Evolutionary conservation across 2,329 filamentous ascomycete genomes (phyloP), one percentile per base, ranked within the genome.

Genomic region (Drechslerella dactyloides): DNA sequence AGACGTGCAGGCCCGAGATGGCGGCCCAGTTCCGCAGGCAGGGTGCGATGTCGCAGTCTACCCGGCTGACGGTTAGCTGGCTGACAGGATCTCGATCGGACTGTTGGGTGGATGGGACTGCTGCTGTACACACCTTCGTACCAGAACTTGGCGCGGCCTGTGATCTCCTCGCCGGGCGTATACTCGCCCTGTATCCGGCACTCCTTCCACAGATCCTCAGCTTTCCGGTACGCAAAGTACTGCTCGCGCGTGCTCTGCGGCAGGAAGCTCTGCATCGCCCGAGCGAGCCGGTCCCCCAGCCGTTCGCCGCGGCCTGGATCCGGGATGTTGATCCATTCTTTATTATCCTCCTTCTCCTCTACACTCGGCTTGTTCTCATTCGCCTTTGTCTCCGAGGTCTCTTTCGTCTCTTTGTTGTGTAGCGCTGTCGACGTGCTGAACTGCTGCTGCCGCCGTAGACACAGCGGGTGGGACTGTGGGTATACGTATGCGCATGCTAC

Each of bases 1-100:
- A 97, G 85, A 99, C 90, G 83, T 99, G 93, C 68, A 99, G 85
- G 84, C 96, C 96, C 37, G 93, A 94, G 50, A 97, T 89, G 80
- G 97, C 93, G 19, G 92, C 90, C 94, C 94, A 99, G 64, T 90
- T 93, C 78, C 89, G 93, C 80, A 99, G 99, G 0, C 92, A 97
- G 0, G 92, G 90, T 33, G 85, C 84, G 17, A 99, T 86, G 24
- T 86, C 86, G 74, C 96, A 86, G 57, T 88, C 91, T 96, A 59
- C 37, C 1, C n/a, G n/a, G 6, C 27, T 4, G 4, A 33, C 27
- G 27, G 27, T 33, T 33, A 33, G 27, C 27, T n/a, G n/a, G n/a
- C n/a, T n/a, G n/a, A n/a, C n/a, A n/a, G n/a, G n/a, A n/a, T n/a
- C n/a, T n/a, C n/a, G n/a, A n/a, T 33, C 4, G 27, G 27, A 33